These are phyloP conservation scores for Hirsutella thompsonii DNA, from an alignment of 2,329 filamentous ascomycete species.

Conservation along the genomic window DNA sequence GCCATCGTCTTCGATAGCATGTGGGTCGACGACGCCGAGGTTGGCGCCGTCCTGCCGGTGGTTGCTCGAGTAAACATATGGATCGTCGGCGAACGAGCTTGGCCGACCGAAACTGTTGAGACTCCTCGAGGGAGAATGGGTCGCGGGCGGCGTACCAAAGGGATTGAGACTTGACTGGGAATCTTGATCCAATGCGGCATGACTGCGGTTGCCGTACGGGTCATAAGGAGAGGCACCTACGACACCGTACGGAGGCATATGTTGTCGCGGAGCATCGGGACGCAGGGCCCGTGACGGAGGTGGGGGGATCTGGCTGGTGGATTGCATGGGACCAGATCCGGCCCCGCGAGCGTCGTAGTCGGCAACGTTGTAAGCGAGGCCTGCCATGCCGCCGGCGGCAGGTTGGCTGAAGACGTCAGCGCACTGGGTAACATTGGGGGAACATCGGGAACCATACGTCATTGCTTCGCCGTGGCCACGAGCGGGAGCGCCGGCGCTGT, in stretches of 20 bases:
- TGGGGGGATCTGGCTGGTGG: slow-evolving; percentile 20
- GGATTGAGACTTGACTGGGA: slow-evolving; percentile 30
- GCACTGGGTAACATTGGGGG: slow-evolving; percentile 40
- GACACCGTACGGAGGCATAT: slow-evolving; percentile 6
- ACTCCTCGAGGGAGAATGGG: slow-evolving; percentile 35
- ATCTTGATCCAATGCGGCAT: slow-evolving; percentile 18
- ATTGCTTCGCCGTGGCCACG: slow-evolving; percentile 7
- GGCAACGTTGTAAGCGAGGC: slow-evolving; percentile 53
- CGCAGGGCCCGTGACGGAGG: slow-evolving; percentile 22
- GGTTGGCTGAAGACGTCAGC: slow-evolving; percentile 53
- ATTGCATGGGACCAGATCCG: slow-evolving; percentile 48
- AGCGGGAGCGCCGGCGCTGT: slow-evolving; percentile 6
- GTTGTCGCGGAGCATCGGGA: slow-evolving; percentile 5
- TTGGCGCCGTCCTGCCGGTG: slow-evolving; percentile 30
- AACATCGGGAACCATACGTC: slow-evolving; percentile 8
- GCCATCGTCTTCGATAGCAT: slow-evolving; percentile 73
- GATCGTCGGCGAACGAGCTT: slow-evolving; percentile 46
- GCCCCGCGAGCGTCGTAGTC: slow-evolving; percentile 52
- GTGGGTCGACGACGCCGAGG: slow-evolving; percentile 57
- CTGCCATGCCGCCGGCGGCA: slow-evolving; percentile 53
- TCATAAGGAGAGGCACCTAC: slow-evolving; percentile 6
- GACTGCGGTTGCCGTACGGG: slow-evolving; percentile 1
- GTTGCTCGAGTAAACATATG: slow-evolving; percentile 45
- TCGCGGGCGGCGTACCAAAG: slow-evolving; percentile 18
- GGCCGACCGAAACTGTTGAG: slow-evolving; percentile 27